Evolutionary conservation across 2,329 filamentous ascomycete genomes (phyloP).

Genomic region (Ceratocystiopsis brevicomis): DNA sequence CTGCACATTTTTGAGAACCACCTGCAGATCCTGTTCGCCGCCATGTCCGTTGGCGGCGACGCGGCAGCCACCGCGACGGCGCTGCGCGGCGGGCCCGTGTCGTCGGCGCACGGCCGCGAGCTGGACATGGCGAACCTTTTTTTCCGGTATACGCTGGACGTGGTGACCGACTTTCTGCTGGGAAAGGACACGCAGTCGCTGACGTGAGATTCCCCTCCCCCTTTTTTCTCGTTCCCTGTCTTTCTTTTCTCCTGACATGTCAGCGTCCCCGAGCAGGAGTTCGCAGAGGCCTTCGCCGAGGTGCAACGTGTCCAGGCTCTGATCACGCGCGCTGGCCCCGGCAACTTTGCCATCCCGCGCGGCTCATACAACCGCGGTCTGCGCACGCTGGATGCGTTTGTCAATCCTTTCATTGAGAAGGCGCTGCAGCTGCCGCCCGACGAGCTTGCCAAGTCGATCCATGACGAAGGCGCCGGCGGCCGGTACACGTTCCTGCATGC

Average conservation of each 20-base stretch:
- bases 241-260: neutral
- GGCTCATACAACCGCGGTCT: conserved; percentile 44
- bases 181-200: conserved; percentile 52
- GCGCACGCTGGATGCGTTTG: conserved; percentile 53
- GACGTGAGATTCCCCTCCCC: conserved; percentile 19
- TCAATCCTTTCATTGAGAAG: conserved; percentile 59
- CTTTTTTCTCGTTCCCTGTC: neutral
- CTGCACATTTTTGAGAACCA: conserved; percentile 67
- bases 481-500: conserved; percentile 72
- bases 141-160: conserved; percentile 71
- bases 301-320: conserved; percentile 58
- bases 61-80: conserved; percentile 37
- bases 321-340: conserved; percentile 43
- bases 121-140: conserved; percentile 61
- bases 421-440: conserved; percentile 48
- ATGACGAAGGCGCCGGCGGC: conserved; percentile 30
- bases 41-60: conserved; percentile 40
- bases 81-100: conserved; percentile 35
- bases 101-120: conserved; percentile 36
- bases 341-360: conserved; percentile 44
- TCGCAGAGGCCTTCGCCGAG: conserved; percentile 66
- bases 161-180: conserved; percentile 71
- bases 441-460: conserved; percentile 58
- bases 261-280: conserved; percentile 41
- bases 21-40: conserved; percentile 50